A percentile compares a stretch with the other conserved stretches of the same genome.
Evolutionary conservation across 2,329 filamentous ascomycete species (phyloP).

Genomic region (Aspergillus brasiliensis): DNA sequence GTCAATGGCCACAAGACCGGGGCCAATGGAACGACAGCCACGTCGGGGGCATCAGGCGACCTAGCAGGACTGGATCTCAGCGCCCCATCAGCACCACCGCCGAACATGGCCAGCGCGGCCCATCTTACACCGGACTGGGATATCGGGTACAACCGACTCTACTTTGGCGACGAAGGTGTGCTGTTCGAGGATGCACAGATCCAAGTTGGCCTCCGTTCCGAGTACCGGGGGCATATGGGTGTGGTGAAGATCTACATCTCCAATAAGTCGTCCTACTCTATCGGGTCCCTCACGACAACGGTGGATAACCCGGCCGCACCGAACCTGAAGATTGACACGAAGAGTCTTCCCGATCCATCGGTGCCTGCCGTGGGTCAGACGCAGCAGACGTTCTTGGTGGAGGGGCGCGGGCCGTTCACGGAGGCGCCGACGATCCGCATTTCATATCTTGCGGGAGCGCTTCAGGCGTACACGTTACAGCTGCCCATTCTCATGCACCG

Average conservation of each 20-base stretch:
- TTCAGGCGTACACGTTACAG: conserved; percentile 90
- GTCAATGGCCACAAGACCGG: conserved; percentile 46
- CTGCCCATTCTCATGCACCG: conserved; percentile 88
- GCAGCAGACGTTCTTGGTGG: conserved; percentile 94
- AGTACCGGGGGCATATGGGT: conserved; percentile 93
- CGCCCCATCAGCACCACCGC: conserved; percentile 59
- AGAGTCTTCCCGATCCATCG: conserved; percentile 81
- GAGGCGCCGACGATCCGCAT: conserved; percentile 86
- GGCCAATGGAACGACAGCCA: conserved; percentile 37
- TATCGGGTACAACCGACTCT: conserved; percentile 78
- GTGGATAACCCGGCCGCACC: conserved; percentile 68
- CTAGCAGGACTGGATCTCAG: conserved; percentile 81
- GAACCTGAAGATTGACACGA: conserved; percentile 82
- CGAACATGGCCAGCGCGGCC: conserved; percentile 87
- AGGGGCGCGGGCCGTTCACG: conserved; percentile 77
- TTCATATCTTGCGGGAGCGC: conserved; percentile 87
- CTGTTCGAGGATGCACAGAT: conserved; percentile 95
- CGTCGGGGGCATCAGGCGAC: conserved; percentile 60
- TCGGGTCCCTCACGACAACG: conserved; percentile 92
- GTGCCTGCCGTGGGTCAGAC: conserved; percentile 75
- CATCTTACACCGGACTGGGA: conserved; percentile 96
- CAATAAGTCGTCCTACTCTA: conserved; percentile 83
- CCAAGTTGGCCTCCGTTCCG: conserved; percentile 86
- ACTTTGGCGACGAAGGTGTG: conserved; percentile 79
- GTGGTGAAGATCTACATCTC: conserved; percentile 95